These are phyloP conservation scores for Cryptococcus sp. DNA, from an alignment of 1,284 basidiomycete genomes.

Conservation along the genomic window DNA sequence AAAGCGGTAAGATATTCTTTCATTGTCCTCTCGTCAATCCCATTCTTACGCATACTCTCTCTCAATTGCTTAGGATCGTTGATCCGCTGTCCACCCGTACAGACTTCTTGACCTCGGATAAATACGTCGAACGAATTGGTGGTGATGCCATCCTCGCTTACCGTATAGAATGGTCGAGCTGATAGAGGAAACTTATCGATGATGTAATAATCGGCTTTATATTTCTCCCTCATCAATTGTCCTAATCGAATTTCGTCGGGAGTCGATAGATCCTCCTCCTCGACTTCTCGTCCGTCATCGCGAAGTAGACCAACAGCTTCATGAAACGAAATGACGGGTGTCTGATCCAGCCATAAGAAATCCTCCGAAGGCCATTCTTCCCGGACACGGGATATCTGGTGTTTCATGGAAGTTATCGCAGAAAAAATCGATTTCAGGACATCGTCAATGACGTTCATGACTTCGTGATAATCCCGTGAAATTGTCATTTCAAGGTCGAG, in stretches of 20 bases:
- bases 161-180: slow-evolving; percentile 89
- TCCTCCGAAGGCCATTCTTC: slow-evolving; percentile 49
- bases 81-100: slow-evolving; percentile 52
- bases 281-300: slow-evolving; percentile 31
- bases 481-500: slow-evolving; percentile 56
- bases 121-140: slow-evolving; percentile 56
- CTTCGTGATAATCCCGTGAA: slow-evolving; percentile 54
- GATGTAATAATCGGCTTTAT: slow-evolving; percentile 91
- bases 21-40: slow-evolving; percentile 22
- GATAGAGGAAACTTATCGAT: slow-evolving; percentile 90
- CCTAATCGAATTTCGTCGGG: slow-evolving; percentile 80
- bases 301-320: slow-evolving; percentile 51
- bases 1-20: slow-evolving; percentile 51
- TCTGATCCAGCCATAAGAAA: slow-evolving; percentile 36
- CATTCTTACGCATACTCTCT: slow-evolving; percentile 39
- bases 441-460: slow-evolving; percentile 44
- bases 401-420: slow-evolving; percentile 46
- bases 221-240: slow-evolving; percentile 78
- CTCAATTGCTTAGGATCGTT: slow-evolving; percentile 50
- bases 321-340: slow-evolving; percentile 45
- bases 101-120: slow-evolving; percentile 52
- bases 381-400: slow-evolving; percentile 50
- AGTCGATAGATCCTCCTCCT: slow-evolving; percentile 45
- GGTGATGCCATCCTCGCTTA: slow-evolving; percentile 48
- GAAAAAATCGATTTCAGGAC: slow-evolving; percentile 47